phyloP scores from a whole-genome alignment of 805 yeast genomes.

The Brettanomyces bruxellensis region DNA sequence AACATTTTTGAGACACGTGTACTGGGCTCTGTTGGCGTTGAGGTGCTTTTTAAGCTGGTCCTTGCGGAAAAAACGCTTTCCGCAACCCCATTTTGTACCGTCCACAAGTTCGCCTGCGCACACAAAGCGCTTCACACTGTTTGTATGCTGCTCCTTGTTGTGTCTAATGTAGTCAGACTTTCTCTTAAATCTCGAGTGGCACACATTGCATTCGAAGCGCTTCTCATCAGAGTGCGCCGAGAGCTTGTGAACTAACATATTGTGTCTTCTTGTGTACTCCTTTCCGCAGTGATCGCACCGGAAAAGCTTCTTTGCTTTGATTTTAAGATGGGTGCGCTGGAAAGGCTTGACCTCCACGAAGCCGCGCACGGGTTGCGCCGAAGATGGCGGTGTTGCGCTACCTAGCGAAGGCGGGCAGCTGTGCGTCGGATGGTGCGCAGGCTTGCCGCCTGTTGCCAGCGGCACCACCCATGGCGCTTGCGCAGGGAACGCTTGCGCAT shows the following conservation, averaged over 20 bases:
- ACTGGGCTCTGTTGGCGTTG: slow-evolving; percentile 4
- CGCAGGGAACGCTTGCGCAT: too few species aligned
- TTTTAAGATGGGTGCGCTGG: too few species aligned
- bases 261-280: slow-evolving; percentile 21
- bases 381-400: too few species aligned
- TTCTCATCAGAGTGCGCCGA: slow-evolving; percentile 20
- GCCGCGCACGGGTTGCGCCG: too few species aligned
- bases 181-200: slow-evolving; percentile 4
- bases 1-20: slow-evolving; percentile 1
- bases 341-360: too few species aligned
- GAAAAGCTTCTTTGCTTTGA: slow-evolving; percentile 5
- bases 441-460: too few species aligned
- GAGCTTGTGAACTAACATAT: slow-evolving; percentile 18
- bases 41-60: slow-evolving; percentile 6
- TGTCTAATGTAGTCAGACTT: slow-evolving; percentile 7
- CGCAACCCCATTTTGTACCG: slow-evolving; percentile 8
- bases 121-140: slow-evolving; percentile 2
- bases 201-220: slow-evolving; percentile 8
- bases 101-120: slow-evolving; percentile 4
- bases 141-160: slow-evolving; percentile 5
- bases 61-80: slow-evolving; percentile 6
- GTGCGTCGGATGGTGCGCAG: too few species aligned
- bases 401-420: too few species aligned
- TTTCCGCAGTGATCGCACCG: slow-evolving; percentile 18
- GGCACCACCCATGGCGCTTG: too few species aligned